Percentiles rank a stretch among this genome's conserved stretches.
phyloP scores from a whole-genome alignment of 2,329 filamentous ascomycete species.

The Ceratocystiopsis sp. region DNA sequence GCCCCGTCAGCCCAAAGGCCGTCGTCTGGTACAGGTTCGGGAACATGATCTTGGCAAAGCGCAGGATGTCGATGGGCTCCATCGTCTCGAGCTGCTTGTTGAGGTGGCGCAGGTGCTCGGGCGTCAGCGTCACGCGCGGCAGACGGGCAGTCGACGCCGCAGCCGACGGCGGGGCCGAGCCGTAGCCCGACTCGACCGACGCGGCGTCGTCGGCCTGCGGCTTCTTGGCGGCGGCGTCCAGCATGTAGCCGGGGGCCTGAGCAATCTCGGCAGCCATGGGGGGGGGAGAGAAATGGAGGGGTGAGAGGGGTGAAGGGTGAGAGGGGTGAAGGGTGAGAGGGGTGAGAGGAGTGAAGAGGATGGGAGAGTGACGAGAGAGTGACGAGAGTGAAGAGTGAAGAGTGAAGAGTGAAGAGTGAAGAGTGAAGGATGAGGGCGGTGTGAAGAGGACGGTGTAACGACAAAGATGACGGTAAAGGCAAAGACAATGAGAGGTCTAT shows the following conservation, averaged over 20 bases:
- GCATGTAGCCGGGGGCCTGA: background rate
- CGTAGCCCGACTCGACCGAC: constrained; percentile 70
- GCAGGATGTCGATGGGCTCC: constrained; percentile 77
- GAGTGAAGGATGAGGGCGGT: background rate
- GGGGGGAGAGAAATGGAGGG: background rate
- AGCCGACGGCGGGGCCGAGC: constrained; percentile 34
- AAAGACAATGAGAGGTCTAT: too few relatives aligned
- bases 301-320: background rate
- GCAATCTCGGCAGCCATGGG: constrained; percentile 1
- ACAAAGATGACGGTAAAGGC: too few relatives aligned
- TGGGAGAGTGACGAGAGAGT: background rate
- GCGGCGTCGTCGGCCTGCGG: constrained; percentile 21
- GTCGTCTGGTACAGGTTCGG: constrained; percentile 80
- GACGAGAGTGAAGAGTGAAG: too few relatives aligned
- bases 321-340: background rate
- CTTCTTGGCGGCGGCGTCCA: background rate
- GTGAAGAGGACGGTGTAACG: background rate
- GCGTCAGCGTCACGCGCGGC: constrained; percentile 70
- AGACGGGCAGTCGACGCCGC: constrained; percentile 44
- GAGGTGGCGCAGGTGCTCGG: constrained; percentile 74
- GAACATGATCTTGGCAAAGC: constrained; percentile 81
- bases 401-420: background rate
- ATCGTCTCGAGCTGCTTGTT: constrained; percentile 80
- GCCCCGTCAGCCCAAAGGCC: constrained; percentile 64
- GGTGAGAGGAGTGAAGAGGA: background rate